phyloP scores from a whole-genome alignment of 106 monocot species.

The Hemerocallis citrina region DNA sequence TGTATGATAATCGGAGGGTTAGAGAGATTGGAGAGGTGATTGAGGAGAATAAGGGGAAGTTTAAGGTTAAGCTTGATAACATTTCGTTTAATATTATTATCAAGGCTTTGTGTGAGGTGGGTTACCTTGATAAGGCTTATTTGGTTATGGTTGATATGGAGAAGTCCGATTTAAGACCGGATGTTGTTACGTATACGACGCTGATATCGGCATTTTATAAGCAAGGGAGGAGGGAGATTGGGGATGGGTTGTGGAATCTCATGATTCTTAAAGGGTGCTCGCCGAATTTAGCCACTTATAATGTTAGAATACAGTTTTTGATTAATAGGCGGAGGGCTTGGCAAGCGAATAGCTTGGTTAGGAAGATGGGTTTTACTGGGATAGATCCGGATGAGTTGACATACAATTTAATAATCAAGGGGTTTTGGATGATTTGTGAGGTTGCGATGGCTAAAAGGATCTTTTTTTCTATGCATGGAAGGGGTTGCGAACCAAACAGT shows the following conservation, averaged over 20 bases:
- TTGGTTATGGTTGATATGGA: conserved; percentile 72
- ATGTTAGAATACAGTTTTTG: conserved; percentile 84
- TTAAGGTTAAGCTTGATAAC: conserved; percentile 59
- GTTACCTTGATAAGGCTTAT: conserved; percentile 46
- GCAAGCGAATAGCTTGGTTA: conserved; percentile 60
- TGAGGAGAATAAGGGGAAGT: conserved; percentile 17
- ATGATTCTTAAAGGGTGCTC: conserved; percentile 64
- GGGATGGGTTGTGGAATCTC: conserved; percentile 92
- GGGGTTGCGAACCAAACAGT: conserved; percentile 65
- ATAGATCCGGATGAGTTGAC: conserved; percentile 72
- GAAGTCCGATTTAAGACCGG: conserved; percentile 45
- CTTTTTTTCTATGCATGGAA: conserved; percentile 51
- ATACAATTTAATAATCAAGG: conserved; percentile 90
- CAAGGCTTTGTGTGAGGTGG: conserved; percentile 58
- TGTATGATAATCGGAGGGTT: conserved; percentile 34
- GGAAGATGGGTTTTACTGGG: conserved; percentile 44
- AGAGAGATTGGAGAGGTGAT: conserved; percentile 28
- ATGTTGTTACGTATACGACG: conserved; percentile 86
- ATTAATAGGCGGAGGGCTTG: conserved; percentile 60
- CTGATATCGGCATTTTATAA: conserved; percentile 81
- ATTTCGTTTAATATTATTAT: conserved; percentile 75
- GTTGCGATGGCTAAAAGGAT: conserved; percentile 76
- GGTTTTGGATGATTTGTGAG: conserved; percentile 69
- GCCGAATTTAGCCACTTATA: conserved; percentile 78
- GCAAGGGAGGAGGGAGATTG: conserved; percentile 50